Evolutionary conservation across 2,329 filamentous ascomycete genomes (phyloP).

Genomic region (Xylaria sp.): DNA sequence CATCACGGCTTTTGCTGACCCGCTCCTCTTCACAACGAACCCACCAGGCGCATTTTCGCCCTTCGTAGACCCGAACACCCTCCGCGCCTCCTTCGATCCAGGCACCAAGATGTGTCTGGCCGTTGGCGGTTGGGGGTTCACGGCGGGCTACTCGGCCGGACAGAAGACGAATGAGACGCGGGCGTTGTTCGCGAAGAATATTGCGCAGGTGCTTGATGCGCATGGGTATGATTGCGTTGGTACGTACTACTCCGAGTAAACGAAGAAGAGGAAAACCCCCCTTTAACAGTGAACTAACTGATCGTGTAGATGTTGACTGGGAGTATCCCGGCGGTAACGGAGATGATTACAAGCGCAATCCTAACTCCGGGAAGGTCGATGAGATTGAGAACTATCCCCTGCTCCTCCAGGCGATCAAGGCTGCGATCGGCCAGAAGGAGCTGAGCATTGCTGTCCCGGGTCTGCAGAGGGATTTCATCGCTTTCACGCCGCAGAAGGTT

Average conservation of each 20-base stretch:
- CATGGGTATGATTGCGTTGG: constrained; percentile 67
- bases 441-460: constrained; percentile 67
- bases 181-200: constrained; percentile 56
- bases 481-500: constrained; percentile 54
- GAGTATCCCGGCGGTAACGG: constrained; percentile 61
- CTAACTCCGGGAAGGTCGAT: constrained; percentile 54
- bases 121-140: constrained; percentile 71
- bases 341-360: constrained; percentile 60
- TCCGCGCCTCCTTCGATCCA: constrained; percentile 43
- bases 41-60: constrained; percentile 23
- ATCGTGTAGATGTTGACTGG: constrained; percentile 54
- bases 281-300: neutral
- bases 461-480: constrained; percentile 59
- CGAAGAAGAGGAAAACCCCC: too few relatives aligned
- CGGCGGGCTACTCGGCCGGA: constrained; percentile 54
- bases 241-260: too few relatives aligned
- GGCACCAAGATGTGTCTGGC: constrained; percentile 63
- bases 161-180: constrained; percentile 48
- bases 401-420: constrained; percentile 54
- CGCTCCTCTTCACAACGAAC: constrained; percentile 27
- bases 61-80: constrained; percentile 23
- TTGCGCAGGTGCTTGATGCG: constrained; percentile 55
- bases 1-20: constrained; percentile 29
- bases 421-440: constrained; percentile 53
- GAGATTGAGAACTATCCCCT: constrained; percentile 61